Evolutionary conservation across 352 stramenopile species (phyloP).

Genomic region (Globisporangium heterothallicum): DNA sequence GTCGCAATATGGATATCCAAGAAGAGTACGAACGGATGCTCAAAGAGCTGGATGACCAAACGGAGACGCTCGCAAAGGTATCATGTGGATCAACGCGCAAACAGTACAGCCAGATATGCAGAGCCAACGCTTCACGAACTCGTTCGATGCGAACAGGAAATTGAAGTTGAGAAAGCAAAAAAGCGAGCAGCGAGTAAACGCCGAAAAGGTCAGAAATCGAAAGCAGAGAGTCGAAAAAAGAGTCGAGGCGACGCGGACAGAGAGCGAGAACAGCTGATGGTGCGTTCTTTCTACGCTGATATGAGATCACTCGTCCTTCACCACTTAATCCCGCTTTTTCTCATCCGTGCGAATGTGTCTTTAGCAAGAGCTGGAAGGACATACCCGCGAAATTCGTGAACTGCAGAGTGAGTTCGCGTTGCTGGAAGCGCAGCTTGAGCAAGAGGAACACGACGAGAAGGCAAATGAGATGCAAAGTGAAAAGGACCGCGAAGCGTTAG

Average conservation of each 20-base stretch:
- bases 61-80: slow-evolving; percentile 27
- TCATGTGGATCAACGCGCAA: neutral
- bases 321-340: neutral
- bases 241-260: neutral
- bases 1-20: slow-evolving; percentile 67
- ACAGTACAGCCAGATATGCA: too few species aligned
- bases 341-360: neutral
- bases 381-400: slow-evolving; percentile 39
- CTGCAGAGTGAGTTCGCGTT: slow-evolving; percentile 49
- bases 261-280: slow-evolving; percentile 7
- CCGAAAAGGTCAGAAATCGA: neutral
- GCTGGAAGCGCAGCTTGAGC: slow-evolving; percentile 29
- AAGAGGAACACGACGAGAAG: slow-evolving; percentile 19
- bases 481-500: slow-evolving; percentile 23
- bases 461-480: slow-evolving; percentile 19
- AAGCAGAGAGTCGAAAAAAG: slow-evolving; percentile 28
- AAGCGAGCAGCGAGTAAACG: slow-evolving; percentile 14
- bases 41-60: slow-evolving; percentile 65
- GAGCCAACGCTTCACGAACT: too few species aligned
- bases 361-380: slow-evolving; percentile 35
- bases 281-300: too few species aligned
- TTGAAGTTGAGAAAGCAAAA: slow-evolving; percentile 20
- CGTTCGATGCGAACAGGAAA: slow-evolving; percentile 47
- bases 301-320: too few species aligned
- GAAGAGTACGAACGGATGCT: slow-evolving; percentile 74